Percentiles rank a stretch among this genome's conserved stretches.
Evolutionary conservation across 108 stramenopile species (phyloP).

Genomic region (Craspedostauros australis): DNA sequence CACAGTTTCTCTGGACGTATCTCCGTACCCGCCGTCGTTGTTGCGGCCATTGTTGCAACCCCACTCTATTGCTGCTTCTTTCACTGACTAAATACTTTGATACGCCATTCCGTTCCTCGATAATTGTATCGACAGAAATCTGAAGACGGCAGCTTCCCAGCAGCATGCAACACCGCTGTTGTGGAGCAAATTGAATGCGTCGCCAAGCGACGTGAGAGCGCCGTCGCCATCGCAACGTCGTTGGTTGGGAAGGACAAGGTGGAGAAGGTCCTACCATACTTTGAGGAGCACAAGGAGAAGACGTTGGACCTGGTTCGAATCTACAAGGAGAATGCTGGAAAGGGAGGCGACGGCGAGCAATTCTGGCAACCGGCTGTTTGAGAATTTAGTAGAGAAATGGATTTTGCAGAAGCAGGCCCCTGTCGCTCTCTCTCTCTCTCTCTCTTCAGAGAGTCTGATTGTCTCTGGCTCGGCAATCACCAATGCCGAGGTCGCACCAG

Average conservation of each 20-base stretch:
- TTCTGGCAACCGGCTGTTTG: no score
- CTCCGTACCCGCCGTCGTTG: background rate
- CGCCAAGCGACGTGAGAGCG: conserved; percentile 21
- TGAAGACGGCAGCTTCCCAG: conserved; percentile 9
- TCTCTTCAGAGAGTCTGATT: no score
- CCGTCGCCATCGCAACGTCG: conserved; percentile 14
- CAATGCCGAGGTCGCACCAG: no score
- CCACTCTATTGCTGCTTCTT: no score
- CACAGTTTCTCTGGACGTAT: background rate
- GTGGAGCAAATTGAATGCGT: conserved; percentile 26
- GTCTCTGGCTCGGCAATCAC: no score
- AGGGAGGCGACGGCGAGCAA: no score
- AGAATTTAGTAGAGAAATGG: no score
- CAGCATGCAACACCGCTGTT: conserved; percentile 17
- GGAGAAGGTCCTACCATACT: conserved; percentile 25
- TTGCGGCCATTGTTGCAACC: background rate
- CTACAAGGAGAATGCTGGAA: conserved; percentile 24
- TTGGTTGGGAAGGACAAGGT: conserved; percentile 22
- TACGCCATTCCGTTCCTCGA: no score
- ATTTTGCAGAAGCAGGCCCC: no score
- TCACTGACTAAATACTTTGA: no score
- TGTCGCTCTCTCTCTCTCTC: no score
- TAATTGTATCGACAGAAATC: no score
- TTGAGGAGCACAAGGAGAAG: conserved; percentile 36
- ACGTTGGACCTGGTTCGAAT: conserved; percentile 25